These are phyloP conservation scores for Phytophthora pistaciae DNA, from an alignment of 352 stramenopile genomes.

Conservation along the genomic window DNA sequence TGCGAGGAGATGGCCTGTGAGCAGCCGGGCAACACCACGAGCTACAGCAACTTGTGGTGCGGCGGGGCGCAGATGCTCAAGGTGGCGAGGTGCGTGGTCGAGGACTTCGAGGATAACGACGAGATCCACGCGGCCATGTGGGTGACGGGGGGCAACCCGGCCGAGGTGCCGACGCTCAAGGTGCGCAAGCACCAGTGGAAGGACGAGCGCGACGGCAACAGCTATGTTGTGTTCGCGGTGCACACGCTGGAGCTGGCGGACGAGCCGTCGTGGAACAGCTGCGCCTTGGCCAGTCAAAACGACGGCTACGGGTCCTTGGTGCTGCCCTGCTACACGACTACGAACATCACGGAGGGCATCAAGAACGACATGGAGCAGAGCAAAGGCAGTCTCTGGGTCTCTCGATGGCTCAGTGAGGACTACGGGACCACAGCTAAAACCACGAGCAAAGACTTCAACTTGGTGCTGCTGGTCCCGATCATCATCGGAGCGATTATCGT, in stretches of 20 bases:
- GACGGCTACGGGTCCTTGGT: slow-evolving; percentile 31
- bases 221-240: slow-evolving; percentile 20
- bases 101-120: slow-evolving; percentile 12
- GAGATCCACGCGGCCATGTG: slow-evolving; percentile 29
- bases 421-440: neutral
- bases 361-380: slow-evolving; percentile 16
- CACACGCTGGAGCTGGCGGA: slow-evolving; percentile 16
- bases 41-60: slow-evolving; percentile 25
- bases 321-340: slow-evolving; percentile 32
- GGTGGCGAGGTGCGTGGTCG: slow-evolving; percentile 21
- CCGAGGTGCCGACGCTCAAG: slow-evolving; percentile 2
- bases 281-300: slow-evolving; percentile 7
- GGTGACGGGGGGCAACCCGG: slow-evolving; percentile 20
- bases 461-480: slow-evolving; percentile 27
- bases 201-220: slow-evolving; percentile 5
- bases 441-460: slow-evolving; percentile 6
- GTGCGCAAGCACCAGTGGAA: slow-evolving; percentile 23
- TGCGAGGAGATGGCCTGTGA: slow-evolving; percentile 21
- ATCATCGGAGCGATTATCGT: slow-evolving; percentile 5
- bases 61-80: slow-evolving; percentile 24
- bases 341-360: slow-evolving; percentile 6
- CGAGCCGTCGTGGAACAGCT: slow-evolving; percentile 33
- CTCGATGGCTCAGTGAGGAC: slow-evolving; percentile 34
- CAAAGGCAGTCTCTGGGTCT: slow-evolving; percentile 22
- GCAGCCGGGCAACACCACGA: slow-evolving; percentile 19